These are phyloP conservation scores for Clausena lansium DNA, from an alignment of 345 rosid genomes.

Conservation along the genomic window DNA sequence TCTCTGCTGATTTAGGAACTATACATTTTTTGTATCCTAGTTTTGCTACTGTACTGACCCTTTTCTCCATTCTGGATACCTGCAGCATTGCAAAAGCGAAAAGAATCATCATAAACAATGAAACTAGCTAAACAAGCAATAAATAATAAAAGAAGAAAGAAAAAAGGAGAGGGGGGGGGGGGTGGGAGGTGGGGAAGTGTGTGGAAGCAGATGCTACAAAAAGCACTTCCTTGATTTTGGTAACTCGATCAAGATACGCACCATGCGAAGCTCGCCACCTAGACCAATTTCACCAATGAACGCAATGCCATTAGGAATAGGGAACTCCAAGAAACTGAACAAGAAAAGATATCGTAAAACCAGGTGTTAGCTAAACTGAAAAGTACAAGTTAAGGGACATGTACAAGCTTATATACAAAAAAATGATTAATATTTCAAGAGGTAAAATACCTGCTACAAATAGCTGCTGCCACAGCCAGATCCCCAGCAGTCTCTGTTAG, in stretches of 20 bases:
- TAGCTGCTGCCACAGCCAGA: constrained; percentile 93
- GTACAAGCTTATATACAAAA: not conserved
- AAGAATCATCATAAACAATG: not conserved
- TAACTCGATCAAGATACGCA: constrained; percentile 27
- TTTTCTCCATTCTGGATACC: constrained; percentile 86
- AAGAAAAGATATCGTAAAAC: not conserved
- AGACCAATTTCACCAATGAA: constrained; percentile 92
- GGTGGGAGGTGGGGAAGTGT: too few species aligned
- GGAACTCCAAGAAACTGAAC: constrained; percentile 86
- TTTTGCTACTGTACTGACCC: constrained; percentile 67
- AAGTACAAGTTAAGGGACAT: not conserved
- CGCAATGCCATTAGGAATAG: constrained; percentile 74
- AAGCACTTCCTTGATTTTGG: too few species aligned
- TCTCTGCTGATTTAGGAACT: constrained; percentile 63
- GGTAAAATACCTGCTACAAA: constrained; percentile 76
- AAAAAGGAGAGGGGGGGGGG: too few species aligned
- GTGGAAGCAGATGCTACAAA: too few species aligned
- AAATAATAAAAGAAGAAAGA: not conserved
- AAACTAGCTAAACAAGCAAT: not conserved
- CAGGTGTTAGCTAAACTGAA: not conserved
- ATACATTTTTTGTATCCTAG: constrained; percentile 75
- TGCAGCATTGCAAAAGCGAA: constrained; percentile 9
- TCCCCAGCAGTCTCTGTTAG: constrained; percentile 89
- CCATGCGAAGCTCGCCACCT: constrained; percentile 79
- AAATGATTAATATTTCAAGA: not conserved